Conservation (phyloP, 208 protist species). For the Wallacemonas sp. region DNA sequence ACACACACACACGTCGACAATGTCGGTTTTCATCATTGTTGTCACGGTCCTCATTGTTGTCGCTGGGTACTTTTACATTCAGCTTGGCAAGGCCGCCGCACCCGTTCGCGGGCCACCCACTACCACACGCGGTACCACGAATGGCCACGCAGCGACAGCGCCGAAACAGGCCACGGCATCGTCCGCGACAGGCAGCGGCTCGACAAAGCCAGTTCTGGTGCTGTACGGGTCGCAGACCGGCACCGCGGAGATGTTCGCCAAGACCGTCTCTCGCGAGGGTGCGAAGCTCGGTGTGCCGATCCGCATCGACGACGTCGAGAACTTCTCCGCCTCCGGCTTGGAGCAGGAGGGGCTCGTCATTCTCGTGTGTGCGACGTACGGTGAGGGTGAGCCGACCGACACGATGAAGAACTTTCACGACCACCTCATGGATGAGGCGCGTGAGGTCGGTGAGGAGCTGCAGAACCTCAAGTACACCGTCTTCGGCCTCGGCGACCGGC, state of each 20-base stretch:
- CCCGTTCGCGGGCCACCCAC: not conserved
- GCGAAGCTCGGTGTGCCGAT: slow-evolving; percentile 66
- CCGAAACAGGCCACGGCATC: not conserved
- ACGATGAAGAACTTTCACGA: slow-evolving; percentile 89
- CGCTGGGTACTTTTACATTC: slow-evolving; percentile 49
- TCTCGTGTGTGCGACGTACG: slow-evolving; percentile 88
- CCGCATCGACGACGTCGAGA: slow-evolving; percentile 61
- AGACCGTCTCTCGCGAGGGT: slow-evolving; percentile 76
- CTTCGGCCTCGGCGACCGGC: slow-evolving; percentile 88
- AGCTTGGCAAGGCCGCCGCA: slow-evolving; percentile 26
- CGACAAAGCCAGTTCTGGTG: slow-evolving; percentile 59
- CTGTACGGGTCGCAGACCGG: slow-evolving; percentile 90
- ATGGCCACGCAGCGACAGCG: too few relatives aligned
- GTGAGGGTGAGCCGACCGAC: slow-evolving; percentile 91
- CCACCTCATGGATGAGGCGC: slow-evolving; percentile 76
- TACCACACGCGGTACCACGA: not conserved
- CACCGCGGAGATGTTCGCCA: slow-evolving; percentile 90
- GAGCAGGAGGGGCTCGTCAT: slow-evolving; percentile 73
- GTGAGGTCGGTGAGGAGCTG: slow-evolving; percentile 60
- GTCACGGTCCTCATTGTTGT: slow-evolving; percentile 41
- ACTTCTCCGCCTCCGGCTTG: slow-evolving; percentile 59
- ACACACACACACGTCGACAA: too few relatives aligned
- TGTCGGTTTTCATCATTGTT: slow-evolving; percentile 41
- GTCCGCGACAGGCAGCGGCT: not conserved
- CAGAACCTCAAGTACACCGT: slow-evolving; percentile 81